Conservation (phyloP, 495 filamentous ascomycete species). For the Trichoderma erinaceum region DNA sequence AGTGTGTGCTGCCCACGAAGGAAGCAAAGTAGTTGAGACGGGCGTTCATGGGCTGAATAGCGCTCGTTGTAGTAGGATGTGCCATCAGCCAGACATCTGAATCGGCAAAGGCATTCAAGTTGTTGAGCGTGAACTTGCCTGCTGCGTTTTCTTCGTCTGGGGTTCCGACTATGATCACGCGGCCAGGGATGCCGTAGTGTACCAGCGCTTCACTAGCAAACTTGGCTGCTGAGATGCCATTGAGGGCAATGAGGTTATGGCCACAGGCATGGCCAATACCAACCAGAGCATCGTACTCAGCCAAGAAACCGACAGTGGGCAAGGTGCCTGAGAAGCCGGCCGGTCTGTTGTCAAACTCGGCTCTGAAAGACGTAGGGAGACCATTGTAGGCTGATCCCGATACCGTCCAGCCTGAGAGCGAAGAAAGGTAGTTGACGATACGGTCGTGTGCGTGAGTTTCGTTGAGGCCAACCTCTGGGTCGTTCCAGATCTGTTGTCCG, state of each 20-base stretch:
- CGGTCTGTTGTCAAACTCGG: constrained; percentile 31
- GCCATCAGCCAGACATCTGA: constrained; percentile 52
- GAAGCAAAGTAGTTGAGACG: constrained; percentile 21
- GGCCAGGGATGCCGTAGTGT: constrained; percentile 40
- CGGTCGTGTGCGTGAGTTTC: constrained; percentile 43
- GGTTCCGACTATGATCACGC: constrained; percentile 46
- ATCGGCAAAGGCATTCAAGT: constrained; percentile 47
- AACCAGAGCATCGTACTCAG: constrained; percentile 42
- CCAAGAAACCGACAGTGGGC: constrained; percentile 37
- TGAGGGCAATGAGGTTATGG: constrained; percentile 43
- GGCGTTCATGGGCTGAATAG: constrained; percentile 25
- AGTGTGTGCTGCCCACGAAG: constrained; percentile 20
- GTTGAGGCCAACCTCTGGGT: constrained; percentile 42
- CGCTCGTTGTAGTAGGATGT: constrained; percentile 28
- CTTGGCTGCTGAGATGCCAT: constrained; percentile 38
- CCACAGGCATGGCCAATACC: constrained; percentile 45
- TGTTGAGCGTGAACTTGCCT: constrained; percentile 48
- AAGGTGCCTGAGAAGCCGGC: constrained; percentile 36
- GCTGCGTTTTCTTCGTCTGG: constrained; percentile 55
- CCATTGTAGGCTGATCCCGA: constrained; percentile 39
- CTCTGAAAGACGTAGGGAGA: constrained; percentile 36
- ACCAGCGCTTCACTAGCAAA: constrained; percentile 34
- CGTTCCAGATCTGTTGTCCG: constrained; percentile 33
- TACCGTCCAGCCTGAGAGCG: constrained; percentile 26
- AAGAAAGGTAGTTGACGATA: constrained; percentile 41